These are phyloP conservation scores for Eutrema heterophyllum DNA, from an alignment of 345 rosid genomes.

Conservation along the genomic window DNA sequence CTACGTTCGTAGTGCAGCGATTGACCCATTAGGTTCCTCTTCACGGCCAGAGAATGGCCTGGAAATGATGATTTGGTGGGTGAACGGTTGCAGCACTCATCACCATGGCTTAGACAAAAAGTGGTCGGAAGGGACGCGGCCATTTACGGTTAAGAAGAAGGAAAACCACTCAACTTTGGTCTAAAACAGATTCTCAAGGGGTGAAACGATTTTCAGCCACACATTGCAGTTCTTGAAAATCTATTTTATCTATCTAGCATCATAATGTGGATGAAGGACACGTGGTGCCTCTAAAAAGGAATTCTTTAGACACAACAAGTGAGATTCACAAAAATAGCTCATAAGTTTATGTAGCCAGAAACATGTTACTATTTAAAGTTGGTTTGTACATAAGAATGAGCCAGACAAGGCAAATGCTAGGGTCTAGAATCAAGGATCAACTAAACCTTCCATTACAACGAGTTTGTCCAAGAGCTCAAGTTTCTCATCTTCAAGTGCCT, in stretches of 20 bases:
- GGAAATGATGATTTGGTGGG: not conserved
- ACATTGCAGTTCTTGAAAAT: not conserved
- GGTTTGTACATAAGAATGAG: slow-evolving; percentile 16
- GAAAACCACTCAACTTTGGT: slow-evolving; percentile 1
- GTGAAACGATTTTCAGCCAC: slow-evolving; percentile 26
- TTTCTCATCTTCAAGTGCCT: slow-evolving; percentile 74
- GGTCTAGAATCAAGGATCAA: slow-evolving; percentile 43
- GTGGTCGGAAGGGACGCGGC: slow-evolving; percentile 29
- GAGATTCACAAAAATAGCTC: not conserved
- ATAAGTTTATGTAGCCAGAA: not conserved
- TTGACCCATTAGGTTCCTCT: not conserved
- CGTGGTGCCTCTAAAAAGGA: not conserved
- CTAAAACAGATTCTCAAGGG: slow-evolving; percentile 22
- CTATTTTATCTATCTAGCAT: slow-evolving; percentile 13
- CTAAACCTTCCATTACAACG: slow-evolving; percentile 85
- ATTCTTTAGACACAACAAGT: not conserved
- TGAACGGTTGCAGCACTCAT: slow-evolving; percentile 16
- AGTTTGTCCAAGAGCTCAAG: slow-evolving; percentile 71
- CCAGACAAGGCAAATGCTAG: not conserved
- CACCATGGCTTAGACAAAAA: slow-evolving; percentile 15
- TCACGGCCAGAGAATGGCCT: not conserved
- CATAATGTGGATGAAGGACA: not conserved
- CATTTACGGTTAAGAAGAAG: not conserved
- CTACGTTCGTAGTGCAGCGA: not conserved
- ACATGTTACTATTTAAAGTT: slow-evolving; percentile 7